These are phyloP conservation scores for Pythium inflatum DNA, from an alignment of 352 stramenopile species.

Conservation along the genomic window DNA sequence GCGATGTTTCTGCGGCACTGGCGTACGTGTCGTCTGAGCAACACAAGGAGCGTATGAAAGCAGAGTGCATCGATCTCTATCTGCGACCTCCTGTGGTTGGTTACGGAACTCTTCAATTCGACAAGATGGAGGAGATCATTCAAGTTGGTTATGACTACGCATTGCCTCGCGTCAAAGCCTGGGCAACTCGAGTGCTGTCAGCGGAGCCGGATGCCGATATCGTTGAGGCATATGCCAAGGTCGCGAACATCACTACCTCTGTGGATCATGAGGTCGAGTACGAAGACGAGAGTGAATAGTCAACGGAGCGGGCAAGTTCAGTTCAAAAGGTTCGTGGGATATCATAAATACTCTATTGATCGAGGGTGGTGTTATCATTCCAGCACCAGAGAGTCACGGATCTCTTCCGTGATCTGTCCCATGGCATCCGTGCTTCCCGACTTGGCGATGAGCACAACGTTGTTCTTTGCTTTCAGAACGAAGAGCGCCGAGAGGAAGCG, in stretches of 20 bases:
- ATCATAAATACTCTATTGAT: conserved; percentile 38
- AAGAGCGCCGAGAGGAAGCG: conserved; percentile 73
- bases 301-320: background rate
- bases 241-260: conserved; percentile 10
- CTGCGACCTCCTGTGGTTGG: conserved; percentile 88
- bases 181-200: conserved; percentile 56
- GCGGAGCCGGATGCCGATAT: conserved; percentile 72
- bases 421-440: conserved; percentile 50
- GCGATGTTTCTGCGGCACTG: conserved; percentile 87
- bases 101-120: conserved; percentile 92
- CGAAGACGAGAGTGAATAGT: conserved; percentile 10
- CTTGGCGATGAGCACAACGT: conserved; percentile 59
- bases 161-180: conserved; percentile 66
- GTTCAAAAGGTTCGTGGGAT: conserved; percentile 3
- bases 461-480: conserved; percentile 66
- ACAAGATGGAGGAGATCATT: conserved; percentile 93
- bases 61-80: conserved; percentile 88
- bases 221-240: conserved; percentile 33
- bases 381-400: conserved; percentile 31
- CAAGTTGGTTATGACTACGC: conserved; percentile 85
- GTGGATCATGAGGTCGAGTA: conserved; percentile 13
- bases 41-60: conserved; percentile 84
- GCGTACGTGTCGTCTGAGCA: conserved; percentile 91
- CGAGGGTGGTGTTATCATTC: background rate
- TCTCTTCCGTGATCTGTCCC: conserved; percentile 61